Percentiles rank a stretch among this genome's conserved stretches.
phyloP scores from a whole-genome alignment of 352 stramenopile species.

The Phytophthora megakarya region DNA sequence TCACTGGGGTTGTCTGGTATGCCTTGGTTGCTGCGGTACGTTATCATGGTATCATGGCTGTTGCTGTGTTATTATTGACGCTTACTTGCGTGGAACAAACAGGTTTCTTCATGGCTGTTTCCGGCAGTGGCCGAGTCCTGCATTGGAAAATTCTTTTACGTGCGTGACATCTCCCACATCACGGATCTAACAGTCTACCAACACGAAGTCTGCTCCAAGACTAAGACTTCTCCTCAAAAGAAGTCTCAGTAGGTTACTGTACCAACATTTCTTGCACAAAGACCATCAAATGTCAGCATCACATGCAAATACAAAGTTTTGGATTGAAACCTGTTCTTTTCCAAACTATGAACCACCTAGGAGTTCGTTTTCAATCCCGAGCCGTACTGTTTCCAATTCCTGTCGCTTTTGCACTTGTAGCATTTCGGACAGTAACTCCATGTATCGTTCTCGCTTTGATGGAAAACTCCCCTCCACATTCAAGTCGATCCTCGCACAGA shows the following conservation, averaged over 20 bases:
- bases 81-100: not conserved
- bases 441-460: not conserved
- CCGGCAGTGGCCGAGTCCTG: constrained; percentile 50
- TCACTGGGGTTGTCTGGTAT: constrained; percentile 62
- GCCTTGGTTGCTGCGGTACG: constrained; percentile 39
- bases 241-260: constrained; percentile 35
- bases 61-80: not conserved
- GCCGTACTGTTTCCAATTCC: constrained; percentile 2
- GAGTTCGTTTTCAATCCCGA: constrained; percentile 10
- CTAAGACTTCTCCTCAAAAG: constrained; percentile 24
- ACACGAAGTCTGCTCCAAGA: constrained; percentile 55
- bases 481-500: constrained; percentile 2
- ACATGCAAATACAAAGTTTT: constrained; percentile 5
- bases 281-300: not conserved
- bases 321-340: constrained; percentile 10
- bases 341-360: not conserved
- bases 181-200: constrained; percentile 83
- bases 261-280: not conserved
- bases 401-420: constrained; percentile 4
- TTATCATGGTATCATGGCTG: not conserved
- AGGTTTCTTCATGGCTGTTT: constrained; percentile 66
- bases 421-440: constrained; percentile 3
- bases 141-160: constrained; percentile 64
- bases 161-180: constrained; percentile 81
- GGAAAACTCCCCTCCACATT: not conserved